Evolutionary conservation across 805 yeast species (phyloP), one percentile per base, ranked within the genome.

Genomic region (Huiozyma sinensis): DNA sequence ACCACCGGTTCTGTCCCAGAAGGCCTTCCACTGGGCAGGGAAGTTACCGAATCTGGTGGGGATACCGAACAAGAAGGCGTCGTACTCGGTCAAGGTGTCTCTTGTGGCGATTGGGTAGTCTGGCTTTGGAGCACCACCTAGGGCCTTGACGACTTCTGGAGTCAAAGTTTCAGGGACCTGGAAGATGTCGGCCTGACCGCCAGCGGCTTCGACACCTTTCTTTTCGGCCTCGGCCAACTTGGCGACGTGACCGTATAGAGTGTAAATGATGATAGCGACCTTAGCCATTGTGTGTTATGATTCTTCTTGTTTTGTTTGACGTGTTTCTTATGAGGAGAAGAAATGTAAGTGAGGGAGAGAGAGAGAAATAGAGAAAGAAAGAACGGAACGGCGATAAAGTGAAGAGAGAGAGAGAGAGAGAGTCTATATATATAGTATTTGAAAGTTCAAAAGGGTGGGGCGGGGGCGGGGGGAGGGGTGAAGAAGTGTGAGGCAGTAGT

Each of bases 31-130:
- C 65, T 86, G 94, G 41, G 86, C 82, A 44, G 95, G 90, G 65
- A 72, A 66, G 62, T 72, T 76, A 65, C 95, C 96, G 61, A 68
- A 87, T 67, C 95, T 78, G 44, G 95, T 83, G 56, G 95, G 94
- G 54, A 83, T 63, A 60, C 95, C 96, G 55, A 87, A 83, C 51
- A 88, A 52, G 68, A 82, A 77, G 39, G 89, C 95, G 59, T 88
- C 95, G 69, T 80, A 83, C 50, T 71, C 67, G 4, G 66, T 59
- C 52, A 87, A 70, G 13, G 77, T 72, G 17, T 75, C 82, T 7
- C 64, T 54, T 11, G 83, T 70, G 42, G 85, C 85, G 56, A 75
- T 67, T 52, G 92, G 89, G 49, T 69, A 68, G 45, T 71, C 72
- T 47, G 82, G 78, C 61, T 78, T 77, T 44, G 75, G 70, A 37